These are phyloP conservation scores for Catenaria anguillulae DNA, from an alignment of 371 early-diverging fungal species.

Conservation along the genomic window DNA sequence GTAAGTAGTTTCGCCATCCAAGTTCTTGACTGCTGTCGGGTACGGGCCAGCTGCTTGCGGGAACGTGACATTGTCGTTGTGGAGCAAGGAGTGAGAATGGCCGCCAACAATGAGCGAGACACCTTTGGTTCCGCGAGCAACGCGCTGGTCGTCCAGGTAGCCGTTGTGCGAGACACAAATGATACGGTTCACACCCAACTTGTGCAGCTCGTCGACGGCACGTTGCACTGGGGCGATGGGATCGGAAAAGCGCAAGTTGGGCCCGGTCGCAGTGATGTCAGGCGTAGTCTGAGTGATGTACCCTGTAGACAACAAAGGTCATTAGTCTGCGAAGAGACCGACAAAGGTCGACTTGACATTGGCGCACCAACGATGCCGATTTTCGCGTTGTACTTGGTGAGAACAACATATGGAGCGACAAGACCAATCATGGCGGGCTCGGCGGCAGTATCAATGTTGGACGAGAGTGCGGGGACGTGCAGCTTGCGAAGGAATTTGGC, in stretches of 20 bases:
- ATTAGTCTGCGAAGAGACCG: too few species aligned
- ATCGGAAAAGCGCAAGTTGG: conserved; percentile 25
- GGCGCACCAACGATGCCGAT: conserved; percentile 18
- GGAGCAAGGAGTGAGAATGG: conserved; percentile 50
- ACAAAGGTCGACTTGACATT: too few species aligned
- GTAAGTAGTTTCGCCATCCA: conserved; percentile 38
- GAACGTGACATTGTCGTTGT: conserved; percentile 13
- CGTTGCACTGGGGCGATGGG: conserved; percentile 37
- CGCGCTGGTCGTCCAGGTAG: conserved; percentile 37
- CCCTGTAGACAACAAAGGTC: too few species aligned
- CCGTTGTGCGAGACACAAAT: conserved; percentile 54
- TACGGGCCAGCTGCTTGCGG: conserved; percentile 28
- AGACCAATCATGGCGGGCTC: conserved; percentile 25
- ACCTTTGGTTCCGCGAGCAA: conserved; percentile 38
- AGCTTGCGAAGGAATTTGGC: conserved; percentile 32
- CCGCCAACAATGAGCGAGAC: conserved; percentile 52
- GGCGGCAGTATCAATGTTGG: conserved; percentile 37
- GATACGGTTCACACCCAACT: conserved; percentile 43
- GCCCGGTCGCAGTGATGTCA: conserved; percentile 40
- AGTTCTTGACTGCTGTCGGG: conserved; percentile 38
- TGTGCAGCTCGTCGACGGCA: conserved; percentile 36
- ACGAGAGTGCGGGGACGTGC: conserved; percentile 43
- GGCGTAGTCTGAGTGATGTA: conserved; percentile 23
- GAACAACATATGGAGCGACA: conserved; percentile 48
- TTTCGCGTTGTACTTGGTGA: conserved; percentile 39